These are phyloP conservation scores for Blastobotrys muscicola DNA, from an alignment of 805 yeast species.

Conservation along the genomic window DNA sequence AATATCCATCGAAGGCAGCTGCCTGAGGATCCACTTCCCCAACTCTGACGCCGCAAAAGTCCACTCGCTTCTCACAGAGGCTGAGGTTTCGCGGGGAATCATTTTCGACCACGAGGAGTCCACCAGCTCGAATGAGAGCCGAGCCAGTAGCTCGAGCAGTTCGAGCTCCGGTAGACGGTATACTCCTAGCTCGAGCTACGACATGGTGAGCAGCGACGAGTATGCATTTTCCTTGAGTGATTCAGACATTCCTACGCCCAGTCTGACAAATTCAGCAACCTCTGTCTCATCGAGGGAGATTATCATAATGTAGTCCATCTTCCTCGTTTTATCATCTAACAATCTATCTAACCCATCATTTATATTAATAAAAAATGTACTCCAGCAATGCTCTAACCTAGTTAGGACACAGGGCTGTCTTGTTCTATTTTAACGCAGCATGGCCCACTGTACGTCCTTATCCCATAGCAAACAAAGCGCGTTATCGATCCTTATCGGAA, in stretches of 20 bases:
- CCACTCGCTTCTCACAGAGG: conserved; percentile 46
- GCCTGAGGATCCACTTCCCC: conserved; percentile 57
- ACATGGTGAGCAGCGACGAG: conserved; percentile 1
- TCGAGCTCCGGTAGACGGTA: background rate
- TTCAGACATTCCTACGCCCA: conserved; percentile 5
- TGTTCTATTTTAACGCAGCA: too few relatives aligned
- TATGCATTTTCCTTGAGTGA: background rate
- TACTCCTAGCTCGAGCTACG: background rate
- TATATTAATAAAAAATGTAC: too few relatives aligned
- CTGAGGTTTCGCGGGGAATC: conserved; percentile 49
- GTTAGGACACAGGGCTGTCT: too few relatives aligned
- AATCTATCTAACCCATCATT: too few relatives aligned
- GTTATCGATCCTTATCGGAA: too few relatives aligned
- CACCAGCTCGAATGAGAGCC: background rate
- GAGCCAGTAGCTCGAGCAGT: background rate
- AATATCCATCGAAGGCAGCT: conserved; percentile 34
- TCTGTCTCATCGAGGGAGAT: too few relatives aligned
- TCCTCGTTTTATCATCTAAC: too few relatives aligned
- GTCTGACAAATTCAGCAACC: background rate
- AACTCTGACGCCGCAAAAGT: conserved; percentile 54
- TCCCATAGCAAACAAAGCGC: too few relatives aligned
- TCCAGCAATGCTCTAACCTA: too few relatives aligned
- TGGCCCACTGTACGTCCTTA: too few relatives aligned
- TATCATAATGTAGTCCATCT: too few relatives aligned
- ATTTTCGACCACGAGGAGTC: conserved; percentile 26